Base-by-base conservation (phyloP, 176 grass and related monocot species). In the Musa beccarii region DNA sequence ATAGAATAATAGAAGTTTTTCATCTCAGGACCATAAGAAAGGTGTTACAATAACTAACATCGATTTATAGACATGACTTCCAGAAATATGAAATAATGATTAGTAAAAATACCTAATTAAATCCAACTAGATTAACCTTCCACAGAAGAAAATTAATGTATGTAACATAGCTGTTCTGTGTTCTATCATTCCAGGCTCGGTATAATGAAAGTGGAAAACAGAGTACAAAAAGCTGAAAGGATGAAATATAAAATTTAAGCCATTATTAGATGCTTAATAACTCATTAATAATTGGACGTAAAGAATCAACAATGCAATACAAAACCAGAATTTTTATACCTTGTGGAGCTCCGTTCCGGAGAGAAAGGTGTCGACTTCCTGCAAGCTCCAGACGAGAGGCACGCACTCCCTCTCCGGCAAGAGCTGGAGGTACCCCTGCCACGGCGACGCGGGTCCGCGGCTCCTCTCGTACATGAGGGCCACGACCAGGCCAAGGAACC, bases 401-500 rank as follows among this genome's bases (percentile, higher is more conserved):
- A 98, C 86, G 24, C 84, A 84, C 79, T 98, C 94, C 14, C 86
- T 23, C 34, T 91, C 94, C 0, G 88, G 94, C 53, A 93, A 84
- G 70, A 98, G 72, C 29, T 79, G 88, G 52, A 98, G 87, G 63
- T 98, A 98, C 3, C 75, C 75, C 53, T 85, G 2, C 94, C 94
- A 98, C 14, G 76, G 85, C 9, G 90, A 98, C 0, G 67, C 69
- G 1, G 77, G 3, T 1, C 88, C 94, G 6, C 82, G 75, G 20
- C 86, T 80, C 19, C 84, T 84, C 78, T 98, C 94, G 54, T 91
- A 93, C 94, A 98, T 93, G 52, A 93, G 54, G 53, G 94, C 88
- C 51, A 91, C 86, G 50, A 86, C 78, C 72, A 98, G 77, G 3
- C 82, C 90, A 66, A 98, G 88, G 49, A 2, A 61, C 0, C 90